phyloP scores from a whole-genome alignment of 1,284 basidiomycete species.

The Ustilago hordei region DNA sequence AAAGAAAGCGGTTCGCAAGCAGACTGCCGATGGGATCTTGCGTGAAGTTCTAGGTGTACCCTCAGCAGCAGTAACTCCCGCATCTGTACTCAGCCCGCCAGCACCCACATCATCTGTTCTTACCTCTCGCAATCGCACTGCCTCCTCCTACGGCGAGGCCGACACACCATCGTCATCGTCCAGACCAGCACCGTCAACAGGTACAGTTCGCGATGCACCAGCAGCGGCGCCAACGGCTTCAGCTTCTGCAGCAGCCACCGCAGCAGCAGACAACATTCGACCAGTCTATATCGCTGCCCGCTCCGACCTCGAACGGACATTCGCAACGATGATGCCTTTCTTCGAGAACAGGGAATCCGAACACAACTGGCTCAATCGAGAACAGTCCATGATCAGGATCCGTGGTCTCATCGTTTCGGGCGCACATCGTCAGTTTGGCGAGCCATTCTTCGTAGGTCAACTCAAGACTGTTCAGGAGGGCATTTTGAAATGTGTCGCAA shows the following conservation, averaged over 20 bases:
- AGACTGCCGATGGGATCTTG: conserved; percentile 75
- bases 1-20: conserved; percentile 74
- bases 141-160: conserved; percentile 9
- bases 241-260: conserved; percentile 27
- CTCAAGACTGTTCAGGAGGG: conserved; percentile 84
- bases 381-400: conserved; percentile 81
- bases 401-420: conserved; percentile 92
- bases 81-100: conserved; percentile 16
- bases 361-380: conserved; percentile 91
- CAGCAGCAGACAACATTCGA: conserved; percentile 52
- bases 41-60: conserved; percentile 68
- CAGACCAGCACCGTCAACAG: conserved; percentile 5
- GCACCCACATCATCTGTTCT: conserved; percentile 17
- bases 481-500: conserved; percentile 86
- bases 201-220: neutral
- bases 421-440: conserved; percentile 78
- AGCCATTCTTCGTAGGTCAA: conserved; percentile 78
- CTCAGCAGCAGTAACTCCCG: conserved; percentile 12
- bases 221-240: conserved; percentile 14
- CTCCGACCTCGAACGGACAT: conserved; percentile 86
- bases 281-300: conserved; percentile 80
- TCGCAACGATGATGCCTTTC: conserved; percentile 79
- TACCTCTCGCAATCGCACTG: conserved; percentile 6
- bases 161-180: conserved; percentile 8
- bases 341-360: conserved; percentile 97